Evolutionary conservation across 1,284 basidiomycete species (phyloP).

Genomic region (Naganishia albida): DNA sequence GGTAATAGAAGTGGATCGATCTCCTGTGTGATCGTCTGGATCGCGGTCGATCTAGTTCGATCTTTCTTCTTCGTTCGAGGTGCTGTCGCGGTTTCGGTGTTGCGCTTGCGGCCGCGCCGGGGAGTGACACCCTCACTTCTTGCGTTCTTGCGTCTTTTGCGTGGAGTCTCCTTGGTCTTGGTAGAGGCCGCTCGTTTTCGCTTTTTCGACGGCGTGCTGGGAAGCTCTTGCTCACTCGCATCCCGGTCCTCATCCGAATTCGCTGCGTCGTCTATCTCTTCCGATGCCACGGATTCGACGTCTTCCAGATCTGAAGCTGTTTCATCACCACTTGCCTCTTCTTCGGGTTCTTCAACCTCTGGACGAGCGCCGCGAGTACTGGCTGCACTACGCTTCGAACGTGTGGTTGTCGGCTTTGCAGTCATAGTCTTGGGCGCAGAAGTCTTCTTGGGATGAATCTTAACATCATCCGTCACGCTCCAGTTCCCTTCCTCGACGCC

Average conservation of each 20-base stretch:
- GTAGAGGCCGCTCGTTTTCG: conserved; percentile 15
- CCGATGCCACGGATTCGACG: conserved; percentile 26
- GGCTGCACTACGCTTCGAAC: neutral
- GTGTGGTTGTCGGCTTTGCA: conserved; percentile 30
- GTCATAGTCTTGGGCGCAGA: conserved; percentile 32
- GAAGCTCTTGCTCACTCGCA: neutral
- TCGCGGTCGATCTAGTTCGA: conserved; percentile 6
- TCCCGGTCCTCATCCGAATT: conserved; percentile 13
- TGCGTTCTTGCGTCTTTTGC: conserved; percentile 31
- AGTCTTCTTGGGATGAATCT: conserved; percentile 21
- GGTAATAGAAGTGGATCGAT: conserved; percentile 57
- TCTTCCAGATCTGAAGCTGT: conserved; percentile 10
- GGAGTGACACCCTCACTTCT: conserved; percentile 3
- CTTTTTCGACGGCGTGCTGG: conserved; percentile 26
- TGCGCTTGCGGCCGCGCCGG: conserved; percentile 10
- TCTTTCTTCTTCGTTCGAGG: conserved; percentile 20
- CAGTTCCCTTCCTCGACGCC: conserved; percentile 23
- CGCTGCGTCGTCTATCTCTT: conserved; percentile 23
- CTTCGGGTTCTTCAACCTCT: neutral
- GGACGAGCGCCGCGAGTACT: neutral
- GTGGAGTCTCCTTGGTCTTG: conserved; percentile 25
- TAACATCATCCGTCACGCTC: conserved; percentile 35
- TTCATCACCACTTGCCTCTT: conserved; percentile 14
- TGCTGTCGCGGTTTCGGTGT: neutral
- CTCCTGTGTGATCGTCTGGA: conserved; percentile 24